Evolutionary conservation across 306 rosid species (phyloP), one percentile per base, ranked within the genome.

Genomic region (Quercus engelmannii): DNA sequence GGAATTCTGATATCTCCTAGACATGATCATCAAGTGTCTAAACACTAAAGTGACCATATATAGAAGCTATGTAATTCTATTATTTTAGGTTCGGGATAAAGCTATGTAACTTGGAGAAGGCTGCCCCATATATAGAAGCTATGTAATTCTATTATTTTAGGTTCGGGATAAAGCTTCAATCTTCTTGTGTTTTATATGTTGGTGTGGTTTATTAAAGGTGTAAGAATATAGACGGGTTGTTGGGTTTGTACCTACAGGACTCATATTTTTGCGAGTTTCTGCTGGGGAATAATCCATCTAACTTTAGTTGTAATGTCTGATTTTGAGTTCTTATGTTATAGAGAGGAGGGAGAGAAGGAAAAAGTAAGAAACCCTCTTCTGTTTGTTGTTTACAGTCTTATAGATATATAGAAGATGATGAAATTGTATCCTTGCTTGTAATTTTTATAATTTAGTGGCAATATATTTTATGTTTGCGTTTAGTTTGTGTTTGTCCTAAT

Each of bases 1-100:
- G 35, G 35, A 62, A 62, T 13, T 62, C 69, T 5, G 69, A 62
- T 28, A 52, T 0, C n/a, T 69, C 80, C 73, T 81, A 74, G 26
- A 55, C 57, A 18, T 2, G 18, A 58, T 17, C 74, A 67, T 74
- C 78, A 58, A 56, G 30, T 63, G 72, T 28, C 23, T 59, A 59
- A 21, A 25, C 19, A 61, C 33, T 2, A 61, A 21, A 12, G 3
- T 61, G 33, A 12, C 13, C 5, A 49, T 49, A 49, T 11, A 49
- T 49, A 11, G 46, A 41, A 10, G 28, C 30, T 58, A 7, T 62
- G 19, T 2, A 5, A 5, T 62, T 62, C 33, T 4, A 7, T 62
- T 1, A 5, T 26, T 5, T 26, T 26, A 3, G 65, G 25, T n/a
- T 7, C 65, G 1, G 65, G 13, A 23, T 25, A 25, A 61, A 61